Evolutionary conservation across 2,329 filamentous ascomycete species (phyloP), one percentile per base, ranked within the genome.

Genomic region (Diaporthe ampelina): DNA sequence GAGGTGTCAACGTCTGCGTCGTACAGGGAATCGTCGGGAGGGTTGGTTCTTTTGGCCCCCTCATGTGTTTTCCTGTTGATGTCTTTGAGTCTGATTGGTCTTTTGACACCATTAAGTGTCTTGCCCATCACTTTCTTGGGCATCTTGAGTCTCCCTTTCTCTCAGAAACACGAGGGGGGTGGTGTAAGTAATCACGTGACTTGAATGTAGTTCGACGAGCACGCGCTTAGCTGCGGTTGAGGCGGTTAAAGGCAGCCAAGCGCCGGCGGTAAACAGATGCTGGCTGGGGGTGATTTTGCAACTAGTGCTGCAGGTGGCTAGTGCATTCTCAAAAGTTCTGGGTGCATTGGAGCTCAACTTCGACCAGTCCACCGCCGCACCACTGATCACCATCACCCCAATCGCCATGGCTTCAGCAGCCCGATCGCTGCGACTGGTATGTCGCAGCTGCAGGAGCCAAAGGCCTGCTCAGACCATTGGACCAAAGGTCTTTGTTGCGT

Each of bases 381-480:
- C 35, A 79, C 77, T 76, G 65, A 54, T 43, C 57, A 72, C 52
- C 48, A 24, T 26, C 45, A 63, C 43, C 50, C 32, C 70, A 58
- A 77, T 74, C 76, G 78, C 75, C 76, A 86, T 86, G 85, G 83
- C 84, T 78, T 83, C 83, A 74, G 81, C 82, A 74, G 81, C 84
- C 76, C 82, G 81, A 77, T 81, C 84, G 21, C 79, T 86, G 79
- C 83, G 84, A 79, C 79, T 84, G 70, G 82, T 81, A 76, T 78
- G 84, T 74, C 83, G 82, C 78, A 80, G 81, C 74, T 81, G 81
- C 78, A 81, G 81, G 71, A 77, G 77, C 63, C 57, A 78, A 43
- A 76, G 78, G 29, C 70, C 77, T 52, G 69, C 76, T 32, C 76
- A 74, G 19, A 74, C 74, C 48, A 63, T 77, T 61, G 73, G 76